These are phyloP conservation scores for Aspergillus neoniger DNA, from an alignment of 2,329 filamentous ascomycete species.

Conservation along the genomic window DNA sequence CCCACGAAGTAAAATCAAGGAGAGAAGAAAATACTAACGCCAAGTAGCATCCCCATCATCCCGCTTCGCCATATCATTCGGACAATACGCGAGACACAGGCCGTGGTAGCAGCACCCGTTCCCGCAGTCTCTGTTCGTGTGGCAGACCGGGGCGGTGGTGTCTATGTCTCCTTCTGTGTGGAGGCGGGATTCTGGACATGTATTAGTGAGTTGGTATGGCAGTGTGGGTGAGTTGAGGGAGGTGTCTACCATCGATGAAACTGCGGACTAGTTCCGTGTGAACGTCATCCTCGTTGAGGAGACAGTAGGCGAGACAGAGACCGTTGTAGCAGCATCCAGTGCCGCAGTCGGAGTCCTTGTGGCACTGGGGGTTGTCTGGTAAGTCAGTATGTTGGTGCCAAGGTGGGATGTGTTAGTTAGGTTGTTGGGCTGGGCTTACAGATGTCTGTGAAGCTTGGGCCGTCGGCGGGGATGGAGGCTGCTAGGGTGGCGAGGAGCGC, in stretches of 20 bases:
- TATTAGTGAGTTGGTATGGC: not conserved
- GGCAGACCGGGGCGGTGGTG: not conserved
- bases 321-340: slow-evolving; percentile 10
- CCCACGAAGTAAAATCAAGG: too few species aligned
- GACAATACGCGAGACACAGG: not conserved
- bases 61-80: not conserved
- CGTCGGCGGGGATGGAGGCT: not conserved
- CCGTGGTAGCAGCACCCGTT: not conserved
- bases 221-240: too few species aligned
- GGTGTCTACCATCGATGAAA: not conserved
- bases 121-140: not conserved
- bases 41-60: too few species aligned
- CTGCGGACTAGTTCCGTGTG: not conserved
- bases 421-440: not conserved
- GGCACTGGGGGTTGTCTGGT: slow-evolving; percentile 1
- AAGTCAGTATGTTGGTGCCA: not conserved
- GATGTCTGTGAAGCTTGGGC: slow-evolving; percentile 5
- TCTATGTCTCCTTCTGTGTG: not conserved
- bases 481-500: not conserved
- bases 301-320: slow-evolving; percentile 7
- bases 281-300: not conserved
- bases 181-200: not conserved
- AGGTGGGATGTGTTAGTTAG: not conserved
- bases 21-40: not conserved
- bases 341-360: slow-evolving; percentile 8